These are phyloP conservation scores for Fusarium clavum DNA, from an alignment of 2,329 filamentous ascomycete species.

Conservation along the genomic window DNA sequence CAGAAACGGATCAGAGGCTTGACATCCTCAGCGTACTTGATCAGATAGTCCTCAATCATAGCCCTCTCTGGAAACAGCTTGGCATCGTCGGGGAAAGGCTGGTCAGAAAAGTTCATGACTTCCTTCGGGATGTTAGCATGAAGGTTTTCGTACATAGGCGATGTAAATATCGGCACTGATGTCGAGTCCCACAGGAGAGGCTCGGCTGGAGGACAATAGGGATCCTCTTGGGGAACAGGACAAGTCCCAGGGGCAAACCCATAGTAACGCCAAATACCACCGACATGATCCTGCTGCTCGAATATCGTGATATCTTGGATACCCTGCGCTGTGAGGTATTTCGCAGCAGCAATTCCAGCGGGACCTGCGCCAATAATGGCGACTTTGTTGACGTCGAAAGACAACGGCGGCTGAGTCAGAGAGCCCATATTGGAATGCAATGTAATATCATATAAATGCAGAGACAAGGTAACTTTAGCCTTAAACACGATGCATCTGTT, in stretches of 20 bases:
- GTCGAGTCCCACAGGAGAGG: conserved; percentile 63
- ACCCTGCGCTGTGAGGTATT: conserved; percentile 79
- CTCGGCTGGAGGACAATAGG: conserved; percentile 70
- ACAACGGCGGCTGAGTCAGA: conserved; percentile 34
- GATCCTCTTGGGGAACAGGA: conserved; percentile 76
- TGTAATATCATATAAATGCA: not conserved
- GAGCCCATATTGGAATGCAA: conserved; percentile 47
- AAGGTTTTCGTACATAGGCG: conserved; percentile 83
- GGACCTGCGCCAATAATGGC: conserved; percentile 88
- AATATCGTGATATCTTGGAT: conserved; percentile 81
- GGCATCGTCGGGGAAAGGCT: conserved; percentile 70
- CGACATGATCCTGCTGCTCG: conserved; percentile 81
- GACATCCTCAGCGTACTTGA: conserved; percentile 76
- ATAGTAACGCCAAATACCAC: conserved; percentile 89
- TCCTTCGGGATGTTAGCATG: conserved; percentile 88
- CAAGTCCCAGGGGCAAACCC: conserved; percentile 59
- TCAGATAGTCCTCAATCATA: conserved; percentile 78
- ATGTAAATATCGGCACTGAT: conserved; percentile 73
- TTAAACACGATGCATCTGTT: not conserved
- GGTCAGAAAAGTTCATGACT: conserved; percentile 84
- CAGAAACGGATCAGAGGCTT: conserved; percentile 75
- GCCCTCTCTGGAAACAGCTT: conserved; percentile 81
- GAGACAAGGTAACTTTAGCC: not conserved
- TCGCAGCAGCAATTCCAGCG: conserved; percentile 80
- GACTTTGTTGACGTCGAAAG: conserved; percentile 68